Conservation (phyloP, 441 rosid genomes). For the Populus hybrid region DNA sequence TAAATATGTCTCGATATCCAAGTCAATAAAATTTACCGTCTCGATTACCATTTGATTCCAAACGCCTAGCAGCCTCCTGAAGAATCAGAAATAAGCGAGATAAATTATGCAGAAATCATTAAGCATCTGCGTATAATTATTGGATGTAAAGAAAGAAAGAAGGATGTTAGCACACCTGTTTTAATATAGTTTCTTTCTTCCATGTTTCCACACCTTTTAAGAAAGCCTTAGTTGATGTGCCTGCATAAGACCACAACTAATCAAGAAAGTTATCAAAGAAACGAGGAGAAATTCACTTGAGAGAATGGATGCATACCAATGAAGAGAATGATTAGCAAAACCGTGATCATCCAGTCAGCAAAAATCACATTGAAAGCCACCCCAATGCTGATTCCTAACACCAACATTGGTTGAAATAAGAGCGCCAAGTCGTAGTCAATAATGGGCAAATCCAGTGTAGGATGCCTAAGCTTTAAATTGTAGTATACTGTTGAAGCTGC, state of each 20-base stretch:
- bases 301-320: constrained; percentile 23
- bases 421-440: constrained; percentile 60
- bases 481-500: constrained; percentile 48
- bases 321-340: constrained; percentile 45
- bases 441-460: constrained; percentile 44
- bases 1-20: not conserved
- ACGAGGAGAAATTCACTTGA: not conserved
- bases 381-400: constrained; percentile 59
- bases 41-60: constrained; percentile 30
- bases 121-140: not conserved
- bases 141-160: not conserved
- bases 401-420: constrained; percentile 56
- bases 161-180: not conserved
- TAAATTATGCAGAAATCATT: not conserved
- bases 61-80: constrained; percentile 45
- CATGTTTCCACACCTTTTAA: not conserved
- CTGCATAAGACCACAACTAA: constrained; percentile 21
- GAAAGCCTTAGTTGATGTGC: constrained; percentile 41
- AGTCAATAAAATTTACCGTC: not conserved
- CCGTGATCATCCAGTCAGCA: constrained; percentile 35
- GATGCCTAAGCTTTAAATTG: constrained; percentile 52
- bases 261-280: no score
- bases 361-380: constrained; percentile 50
- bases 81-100: not conserved
- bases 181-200: not conserved